phyloP scores from a whole-genome alignment of 1,284 basidiomycete genomes.

The Ganoderma lucidum region DNA sequence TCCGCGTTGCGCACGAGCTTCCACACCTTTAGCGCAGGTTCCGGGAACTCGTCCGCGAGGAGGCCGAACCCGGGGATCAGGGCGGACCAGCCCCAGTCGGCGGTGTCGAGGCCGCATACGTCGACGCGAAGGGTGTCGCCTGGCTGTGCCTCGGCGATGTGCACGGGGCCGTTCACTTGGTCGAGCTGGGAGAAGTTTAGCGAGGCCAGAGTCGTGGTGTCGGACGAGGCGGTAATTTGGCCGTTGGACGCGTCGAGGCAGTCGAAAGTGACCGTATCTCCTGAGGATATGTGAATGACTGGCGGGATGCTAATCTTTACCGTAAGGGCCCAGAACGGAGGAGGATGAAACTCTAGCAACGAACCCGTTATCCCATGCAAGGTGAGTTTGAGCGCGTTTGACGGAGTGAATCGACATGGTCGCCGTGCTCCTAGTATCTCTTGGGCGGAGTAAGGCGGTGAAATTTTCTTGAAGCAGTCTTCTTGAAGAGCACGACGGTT shows the following conservation, averaged over 20 bases:
- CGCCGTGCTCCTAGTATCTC: background rate
- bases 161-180: conserved; percentile 67
- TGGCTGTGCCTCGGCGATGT: conserved; percentile 55
- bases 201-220: conserved; percentile 43
- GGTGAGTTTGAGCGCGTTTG: conserved; percentile 56
- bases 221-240: conserved; percentile 58
- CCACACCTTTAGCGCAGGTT: conserved; percentile 63
- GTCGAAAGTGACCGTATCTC: conserved; percentile 62
- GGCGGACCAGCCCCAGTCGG: conserved; percentile 69
- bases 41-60: conserved; percentile 60
- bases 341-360: conserved; percentile 10
- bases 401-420: conserved; percentile 62
- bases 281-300: conserved; percentile 56
- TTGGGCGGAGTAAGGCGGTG: background rate
- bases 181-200: conserved; percentile 57
- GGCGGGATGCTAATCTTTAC: conserved; percentile 54
- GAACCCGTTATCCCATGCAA: conserved; percentile 69
- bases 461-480: no score
- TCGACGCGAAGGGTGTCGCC: conserved; percentile 69
- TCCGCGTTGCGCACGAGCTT: conserved; percentile 42
- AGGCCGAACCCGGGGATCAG: conserved; percentile 67
- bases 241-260: conserved; percentile 71
- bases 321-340: background rate
- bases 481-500: background rate
- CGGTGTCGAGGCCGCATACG: conserved; percentile 57